Percentiles rank a stretch among this genome's conserved stretches.
Evolutionary conservation across 305 asterid genomes (phyloP).

Genomic region (Fraxinus velutina): DNA sequence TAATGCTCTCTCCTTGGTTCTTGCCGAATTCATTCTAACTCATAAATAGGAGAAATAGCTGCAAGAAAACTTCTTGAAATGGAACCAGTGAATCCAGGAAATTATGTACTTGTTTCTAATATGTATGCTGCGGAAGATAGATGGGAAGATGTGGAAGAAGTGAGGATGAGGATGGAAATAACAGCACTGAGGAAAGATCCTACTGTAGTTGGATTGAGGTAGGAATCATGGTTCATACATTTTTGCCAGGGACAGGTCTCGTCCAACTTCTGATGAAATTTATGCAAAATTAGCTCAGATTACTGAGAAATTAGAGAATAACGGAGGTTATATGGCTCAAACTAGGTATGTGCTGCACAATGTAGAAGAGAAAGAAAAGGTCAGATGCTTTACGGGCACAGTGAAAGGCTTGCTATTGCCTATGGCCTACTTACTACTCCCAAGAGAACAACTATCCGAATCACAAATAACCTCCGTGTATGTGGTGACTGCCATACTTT

Average conservation of each 20-base stretch:
- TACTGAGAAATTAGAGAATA: slow-evolving; percentile 49
- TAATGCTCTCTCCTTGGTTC: slow-evolving; percentile 77
- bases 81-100: slow-evolving; percentile 69
- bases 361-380: slow-evolving; percentile 59
- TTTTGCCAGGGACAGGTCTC: slow-evolving; percentile 65
- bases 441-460: slow-evolving; percentile 40
- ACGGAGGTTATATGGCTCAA: slow-evolving; percentile 62
- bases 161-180: slow-evolving; percentile 53
- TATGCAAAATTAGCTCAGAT: slow-evolving; percentile 43
- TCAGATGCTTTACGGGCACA: slow-evolving; percentile 60
- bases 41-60: slow-evolving; percentile 68
- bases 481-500: slow-evolving; percentile 73
- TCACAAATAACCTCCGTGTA: slow-evolving; percentile 69
- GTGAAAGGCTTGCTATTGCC: slow-evolving; percentile 77
- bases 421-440: slow-evolving; percentile 56
- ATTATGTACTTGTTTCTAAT: slow-evolving; percentile 72
- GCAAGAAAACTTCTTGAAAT: slow-evolving; percentile 66
- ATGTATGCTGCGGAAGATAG: slow-evolving; percentile 59
- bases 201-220: slow-evolving; percentile 87
- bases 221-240: slow-evolving; percentile 53
- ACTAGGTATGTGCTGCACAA: slow-evolving; percentile 60
- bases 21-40: slow-evolving; percentile 61
- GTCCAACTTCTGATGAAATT: slow-evolving; percentile 52
- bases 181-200: slow-evolving; percentile 77
- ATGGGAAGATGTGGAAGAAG: slow-evolving; percentile 71